These are phyloP conservation scores for Fistulinella cinereoalba DNA, from an alignment of 1,284 basidiomycete species.

Conservation along the genomic window DNA sequence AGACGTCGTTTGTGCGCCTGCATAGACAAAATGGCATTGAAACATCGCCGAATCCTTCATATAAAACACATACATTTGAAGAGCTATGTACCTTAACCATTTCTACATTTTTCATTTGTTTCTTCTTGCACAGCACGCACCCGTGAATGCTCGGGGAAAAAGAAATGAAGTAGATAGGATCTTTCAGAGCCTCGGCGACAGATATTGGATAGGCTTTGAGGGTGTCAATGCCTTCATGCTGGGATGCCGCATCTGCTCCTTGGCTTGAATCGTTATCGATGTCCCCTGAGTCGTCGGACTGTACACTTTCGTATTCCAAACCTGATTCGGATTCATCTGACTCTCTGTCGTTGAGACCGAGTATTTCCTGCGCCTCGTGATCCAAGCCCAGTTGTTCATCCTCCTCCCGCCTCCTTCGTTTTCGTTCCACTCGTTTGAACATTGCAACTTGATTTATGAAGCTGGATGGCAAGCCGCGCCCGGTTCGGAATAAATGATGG, in stretches of 20 bases:
- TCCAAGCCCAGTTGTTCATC: slow-evolving; percentile 72
- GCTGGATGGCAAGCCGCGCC: no score
- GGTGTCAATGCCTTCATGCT: slow-evolving; percentile 27
- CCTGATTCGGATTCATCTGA: slow-evolving; percentile 60
- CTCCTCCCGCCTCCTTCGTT: slow-evolving; percentile 59
- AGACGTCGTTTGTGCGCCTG: slow-evolving; percentile 63
- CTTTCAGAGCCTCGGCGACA: slow-evolving; percentile 55
- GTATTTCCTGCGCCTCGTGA: slow-evolving; percentile 63
- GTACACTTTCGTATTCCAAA: slow-evolving; percentile 28
- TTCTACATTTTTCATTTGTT: slow-evolving; percentile 60
- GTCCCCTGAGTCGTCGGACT: slow-evolving; percentile 26
- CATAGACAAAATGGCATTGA: slow-evolving; percentile 12
- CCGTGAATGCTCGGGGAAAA: slow-evolving; percentile 50
- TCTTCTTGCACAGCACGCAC: slow-evolving; percentile 76
- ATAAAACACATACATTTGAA: slow-evolving; percentile 48
- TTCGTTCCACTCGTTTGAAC: slow-evolving; percentile 82
- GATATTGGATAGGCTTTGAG: slow-evolving; percentile 47
- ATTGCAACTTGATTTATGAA: slow-evolving; percentile 47
- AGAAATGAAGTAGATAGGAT: slow-evolving; percentile 63
- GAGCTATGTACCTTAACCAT: slow-evolving; percentile 62
- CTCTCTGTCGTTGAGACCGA: slow-evolving; percentile 75
- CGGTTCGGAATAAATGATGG: no score
- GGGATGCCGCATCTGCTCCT: slow-evolving; percentile 29
- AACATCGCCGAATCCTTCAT: background rate
- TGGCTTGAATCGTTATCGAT: slow-evolving; percentile 27